Conservation (phyloP, 2,329 filamentous ascomycete genomes). For the Diaporthe amygdali region DNA sequence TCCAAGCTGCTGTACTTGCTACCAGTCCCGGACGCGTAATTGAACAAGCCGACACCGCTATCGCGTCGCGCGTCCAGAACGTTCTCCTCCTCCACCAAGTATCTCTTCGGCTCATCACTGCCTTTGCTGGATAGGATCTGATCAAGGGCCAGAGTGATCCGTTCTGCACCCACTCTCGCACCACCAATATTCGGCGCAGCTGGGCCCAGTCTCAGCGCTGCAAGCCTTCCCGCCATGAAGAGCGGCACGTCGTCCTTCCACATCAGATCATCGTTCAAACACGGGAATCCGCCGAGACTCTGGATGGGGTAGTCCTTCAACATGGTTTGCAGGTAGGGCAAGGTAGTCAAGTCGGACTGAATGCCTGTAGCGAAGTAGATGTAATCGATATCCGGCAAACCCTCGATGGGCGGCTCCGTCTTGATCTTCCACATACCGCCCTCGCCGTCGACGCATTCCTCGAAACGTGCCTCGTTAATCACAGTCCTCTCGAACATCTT, state of each 20-base stretch:
- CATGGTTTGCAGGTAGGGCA: conserved; percentile 68
- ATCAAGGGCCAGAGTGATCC: conserved; percentile 73
- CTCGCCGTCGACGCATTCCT: conserved; percentile 42
- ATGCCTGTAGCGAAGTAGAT: conserved; percentile 76
- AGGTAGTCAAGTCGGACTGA: conserved; percentile 62
- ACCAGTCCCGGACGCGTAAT: conserved; percentile 19
- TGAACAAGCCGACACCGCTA: conserved; percentile 11
- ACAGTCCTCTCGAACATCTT: conserved; percentile 63
- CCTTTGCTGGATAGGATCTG: conserved; percentile 48
- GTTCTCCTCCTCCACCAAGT: conserved; percentile 34
- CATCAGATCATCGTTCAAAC: conserved; percentile 76
- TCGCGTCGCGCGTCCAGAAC: not conserved
- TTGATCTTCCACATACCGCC: conserved; percentile 46
- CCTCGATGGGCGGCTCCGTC: conserved; percentile 56
- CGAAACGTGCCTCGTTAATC: conserved; percentile 57
- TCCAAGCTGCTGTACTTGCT: conserved; percentile 18
- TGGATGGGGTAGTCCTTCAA: conserved; percentile 64
- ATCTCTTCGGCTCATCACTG: not conserved
- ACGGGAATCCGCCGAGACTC: conserved; percentile 70
- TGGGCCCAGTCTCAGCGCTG: conserved; percentile 71
- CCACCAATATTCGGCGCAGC: conserved; percentile 77
- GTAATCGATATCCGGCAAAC: conserved; percentile 66
- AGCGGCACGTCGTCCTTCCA: conserved; percentile 76
- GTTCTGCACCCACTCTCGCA: conserved; percentile 73
- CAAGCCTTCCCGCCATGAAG: conserved; percentile 73